A percentile compares a stretch with the other conserved stretches of the same genome.
phyloP scores from a whole-genome alignment of 306 rosid genomes.

The Vicia faba region DNA sequence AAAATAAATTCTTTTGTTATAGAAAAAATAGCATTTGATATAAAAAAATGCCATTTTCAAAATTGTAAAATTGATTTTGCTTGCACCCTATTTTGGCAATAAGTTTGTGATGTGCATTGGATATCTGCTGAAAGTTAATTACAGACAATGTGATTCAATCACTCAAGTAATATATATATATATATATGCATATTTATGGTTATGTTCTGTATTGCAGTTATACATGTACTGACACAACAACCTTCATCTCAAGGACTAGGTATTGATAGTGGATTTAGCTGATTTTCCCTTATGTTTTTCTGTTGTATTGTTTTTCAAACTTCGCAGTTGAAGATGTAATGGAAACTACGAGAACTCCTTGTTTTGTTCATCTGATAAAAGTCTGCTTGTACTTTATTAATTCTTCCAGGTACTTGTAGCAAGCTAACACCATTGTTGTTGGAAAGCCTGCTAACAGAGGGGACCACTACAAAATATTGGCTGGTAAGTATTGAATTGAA shows the following conservation, averaged over 20 bases:
- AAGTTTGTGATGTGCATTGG: slow-evolving; percentile 10
- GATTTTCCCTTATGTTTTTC: slow-evolving; percentile 25
- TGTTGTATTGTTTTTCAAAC: slow-evolving; percentile 17
- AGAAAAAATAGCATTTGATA: neutral
- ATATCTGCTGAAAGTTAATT: slow-evolving; percentile 25
- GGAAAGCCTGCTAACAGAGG: slow-evolving; percentile 87
- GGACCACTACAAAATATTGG: slow-evolving; percentile 75
- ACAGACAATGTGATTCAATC: slow-evolving; percentile 21
- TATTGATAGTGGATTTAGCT: slow-evolving; percentile 39
- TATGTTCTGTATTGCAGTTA: slow-evolving; percentile 54
- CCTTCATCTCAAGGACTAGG: slow-evolving; percentile 77
- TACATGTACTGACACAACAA: slow-evolving; percentile 75
- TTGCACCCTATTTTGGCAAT: slow-evolving; percentile 18
- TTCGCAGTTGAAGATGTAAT: slow-evolving; percentile 1
- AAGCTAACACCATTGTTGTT: slow-evolving; percentile 88
- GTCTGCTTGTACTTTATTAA: slow-evolving; percentile 27
- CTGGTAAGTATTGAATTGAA: slow-evolving; percentile 62
- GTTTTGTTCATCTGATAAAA: slow-evolving; percentile 24
- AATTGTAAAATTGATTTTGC: slow-evolving; percentile 16
- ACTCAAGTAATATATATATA: slow-evolving; percentile 5
- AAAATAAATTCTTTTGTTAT: neutral
- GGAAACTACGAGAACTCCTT: slow-evolving; percentile 17
- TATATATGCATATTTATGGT: slow-evolving; percentile 13
- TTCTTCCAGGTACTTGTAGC: slow-evolving; percentile 56
- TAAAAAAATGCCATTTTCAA: slow-evolving; percentile 14